Evolutionary conservation across 73 alveolate species (phyloP).

Genomic region (Uronychia binucleata): DNA sequence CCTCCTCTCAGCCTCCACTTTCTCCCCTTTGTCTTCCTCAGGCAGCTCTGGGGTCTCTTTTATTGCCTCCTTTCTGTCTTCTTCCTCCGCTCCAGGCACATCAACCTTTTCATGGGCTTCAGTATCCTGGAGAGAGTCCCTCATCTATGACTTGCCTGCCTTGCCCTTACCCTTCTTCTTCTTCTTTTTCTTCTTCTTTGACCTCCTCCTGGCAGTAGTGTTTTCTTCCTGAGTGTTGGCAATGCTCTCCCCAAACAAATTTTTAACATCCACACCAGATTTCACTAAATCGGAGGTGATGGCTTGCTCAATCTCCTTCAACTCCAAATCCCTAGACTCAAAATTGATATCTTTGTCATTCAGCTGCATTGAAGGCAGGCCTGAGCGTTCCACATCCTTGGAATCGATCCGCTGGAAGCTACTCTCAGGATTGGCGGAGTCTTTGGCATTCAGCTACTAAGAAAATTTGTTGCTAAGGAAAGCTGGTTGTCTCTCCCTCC

Average conservation of each 20-base stretch:
- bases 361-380: background rate
- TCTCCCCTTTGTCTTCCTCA: background rate
- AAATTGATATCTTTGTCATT: background rate
- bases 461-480: background rate
- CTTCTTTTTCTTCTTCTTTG: background rate
- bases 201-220: background rate
- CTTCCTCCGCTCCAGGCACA: background rate
- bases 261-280: background rate
- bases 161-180: background rate
- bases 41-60: background rate
- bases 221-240: background rate
- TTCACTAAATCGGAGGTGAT: background rate
- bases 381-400: background rate
- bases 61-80: background rate
- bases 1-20: background rate
- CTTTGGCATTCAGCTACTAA: background rate
- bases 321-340: background rate
- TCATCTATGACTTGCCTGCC: background rate
- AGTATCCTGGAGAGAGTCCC: background rate
- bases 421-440: background rate
- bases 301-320: background rate
- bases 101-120: background rate
- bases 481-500: background rate
- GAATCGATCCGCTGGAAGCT: background rate
- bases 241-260: background rate